These are phyloP conservation scores for Volvox africanus DNA, from an alignment of 139 green algal genomes.

Conservation along the genomic window DNA sequence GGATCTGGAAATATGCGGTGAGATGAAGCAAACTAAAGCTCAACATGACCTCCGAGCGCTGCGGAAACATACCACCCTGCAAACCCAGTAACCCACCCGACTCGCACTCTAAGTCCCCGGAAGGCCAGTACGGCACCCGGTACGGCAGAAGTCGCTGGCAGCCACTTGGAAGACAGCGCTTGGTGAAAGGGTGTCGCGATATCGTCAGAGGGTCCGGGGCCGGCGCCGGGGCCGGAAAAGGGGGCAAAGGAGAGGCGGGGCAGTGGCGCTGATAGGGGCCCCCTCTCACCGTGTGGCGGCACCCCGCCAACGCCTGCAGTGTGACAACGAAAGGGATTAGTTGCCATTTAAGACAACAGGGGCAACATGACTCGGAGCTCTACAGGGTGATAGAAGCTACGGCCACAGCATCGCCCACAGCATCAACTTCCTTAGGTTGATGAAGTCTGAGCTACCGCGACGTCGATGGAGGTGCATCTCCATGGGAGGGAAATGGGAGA, in stretches of 20 bases:
- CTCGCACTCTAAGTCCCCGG: conserved; percentile 8
- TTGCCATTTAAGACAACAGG: too few relatives aligned
- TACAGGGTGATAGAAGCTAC: not conserved
- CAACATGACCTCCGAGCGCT: too few relatives aligned
- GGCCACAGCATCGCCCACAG: too few relatives aligned
- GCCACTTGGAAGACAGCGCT: not conserved
- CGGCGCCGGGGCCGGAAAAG: not conserved
- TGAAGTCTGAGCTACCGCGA: not conserved
- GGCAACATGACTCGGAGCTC: not conserved
- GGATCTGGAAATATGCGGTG: too few relatives aligned
- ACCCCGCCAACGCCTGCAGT: not conserved
- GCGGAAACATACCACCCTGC: too few relatives aligned
- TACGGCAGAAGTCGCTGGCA: not conserved
- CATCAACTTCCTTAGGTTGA: too few relatives aligned
- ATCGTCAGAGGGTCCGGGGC: not conserved
- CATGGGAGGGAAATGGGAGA: too few relatives aligned
- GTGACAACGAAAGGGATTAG: too few relatives aligned
- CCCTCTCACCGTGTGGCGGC: not conserved
- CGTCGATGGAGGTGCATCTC: not conserved
- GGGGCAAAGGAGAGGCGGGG: not conserved
- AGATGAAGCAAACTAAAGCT: too few relatives aligned
- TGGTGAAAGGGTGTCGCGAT: not conserved
- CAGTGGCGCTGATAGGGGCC: not conserved
- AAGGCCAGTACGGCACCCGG: conserved; percentile 18
- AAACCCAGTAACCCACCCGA: conserved; percentile 31